These are phyloP conservation scores for Venturia oleaginea DNA, from an alignment of 2,329 filamentous ascomycete species.

Conservation along the genomic window DNA sequence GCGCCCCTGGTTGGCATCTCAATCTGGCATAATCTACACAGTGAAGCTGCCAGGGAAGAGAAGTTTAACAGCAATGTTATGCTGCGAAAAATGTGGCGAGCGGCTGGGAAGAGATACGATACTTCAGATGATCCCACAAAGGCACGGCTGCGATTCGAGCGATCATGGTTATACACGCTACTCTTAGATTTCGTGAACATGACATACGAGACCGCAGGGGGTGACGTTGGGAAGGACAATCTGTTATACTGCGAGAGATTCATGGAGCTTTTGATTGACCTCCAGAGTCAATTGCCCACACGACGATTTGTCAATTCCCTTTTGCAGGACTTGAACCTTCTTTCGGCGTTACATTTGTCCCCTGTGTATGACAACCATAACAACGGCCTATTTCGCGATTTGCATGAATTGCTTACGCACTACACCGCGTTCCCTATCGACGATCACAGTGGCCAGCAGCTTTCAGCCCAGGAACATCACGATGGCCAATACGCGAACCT, in stretches of 20 bases:
- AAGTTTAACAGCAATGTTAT: slow-evolving; percentile 65
- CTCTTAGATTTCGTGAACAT: slow-evolving; percentile 72
- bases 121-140: slow-evolving; percentile 72
- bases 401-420: slow-evolving; percentile 71
- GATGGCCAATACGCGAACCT: slow-evolving; percentile 69
- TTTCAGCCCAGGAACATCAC: slow-evolving; percentile 63
- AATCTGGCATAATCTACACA: slow-evolving; percentile 88
- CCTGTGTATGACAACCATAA: slow-evolving; percentile 66
- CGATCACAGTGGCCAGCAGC: slow-evolving; percentile 75
- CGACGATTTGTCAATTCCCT: slow-evolving; percentile 87
- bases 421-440: slow-evolving; percentile 86
- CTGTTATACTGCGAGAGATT: slow-evolving; percentile 86
- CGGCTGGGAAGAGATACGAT: slow-evolving; percentile 76
- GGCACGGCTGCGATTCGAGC: slow-evolving; percentile 76
- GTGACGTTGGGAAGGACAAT: slow-evolving; percentile 45
- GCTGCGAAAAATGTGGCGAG: slow-evolving; percentile 83
- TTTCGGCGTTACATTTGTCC: slow-evolving; percentile 70
- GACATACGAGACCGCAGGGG: slow-evolving; percentile 46
- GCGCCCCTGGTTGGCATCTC: slow-evolving; percentile 89
- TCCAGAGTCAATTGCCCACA: slow-evolving; percentile 89
- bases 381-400: slow-evolving; percentile 69
- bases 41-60: slow-evolving; percentile 62
- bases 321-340: slow-evolving; percentile 73
- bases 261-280: slow-evolving; percentile 77
- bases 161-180: slow-evolving; percentile 85